Base-by-base conservation (phyloP, 495 filamentous ascomycete species). In the Trichocladium antarcticum region DNA sequence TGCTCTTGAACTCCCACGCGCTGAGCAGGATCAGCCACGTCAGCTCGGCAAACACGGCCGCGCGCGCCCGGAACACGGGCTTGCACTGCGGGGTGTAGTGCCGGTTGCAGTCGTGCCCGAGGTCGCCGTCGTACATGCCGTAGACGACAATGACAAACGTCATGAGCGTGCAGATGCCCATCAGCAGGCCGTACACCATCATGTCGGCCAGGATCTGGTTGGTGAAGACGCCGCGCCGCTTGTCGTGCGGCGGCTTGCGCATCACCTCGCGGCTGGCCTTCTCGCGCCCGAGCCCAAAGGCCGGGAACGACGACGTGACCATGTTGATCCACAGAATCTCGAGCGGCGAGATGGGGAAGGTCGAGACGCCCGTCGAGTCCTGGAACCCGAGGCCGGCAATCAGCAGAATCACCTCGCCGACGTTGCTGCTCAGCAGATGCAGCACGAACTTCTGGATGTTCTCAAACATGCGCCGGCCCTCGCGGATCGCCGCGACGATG, bases 391-490 rank as follows among this genome's bases (percentile, higher is more conserved):
- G 74, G 37, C 83, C 84, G 43, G 82, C 76, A 14, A 89, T 74
- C 15, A 89, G 69, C 12, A 82, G 70, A 49, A 80, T 76, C 16
- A 85, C 84, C 66, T 88, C 81, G 31, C 81, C 82, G 35, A 89
- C 78, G 61, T 89, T 89, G 47, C 79, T 79, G 32, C 77, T 74
- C 36, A 87, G 74, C 12, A 88, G 62, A 55, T 88, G 84, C 59
- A 88, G 71, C 19, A 88, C 70, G 56, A 88, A 88, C 71, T 89
- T 89, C 56, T 88, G 82, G 51, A 88, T 87, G 55, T 88, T 88
- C 54, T 83, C 81, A 60, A 86, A 88, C 59, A 88, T 76, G 45
- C 83, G 69, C 22, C 84, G 66, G 1, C 84, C 84, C 60, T 88
- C 83, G 44, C 80, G 76, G 50, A 87, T 79, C 6, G 82, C 83